Evolutionary conservation across 1,139 yeast species (phyloP), one percentile per base, ranked within the genome.

Genomic region (Saccharomyces hybrid): DNA sequence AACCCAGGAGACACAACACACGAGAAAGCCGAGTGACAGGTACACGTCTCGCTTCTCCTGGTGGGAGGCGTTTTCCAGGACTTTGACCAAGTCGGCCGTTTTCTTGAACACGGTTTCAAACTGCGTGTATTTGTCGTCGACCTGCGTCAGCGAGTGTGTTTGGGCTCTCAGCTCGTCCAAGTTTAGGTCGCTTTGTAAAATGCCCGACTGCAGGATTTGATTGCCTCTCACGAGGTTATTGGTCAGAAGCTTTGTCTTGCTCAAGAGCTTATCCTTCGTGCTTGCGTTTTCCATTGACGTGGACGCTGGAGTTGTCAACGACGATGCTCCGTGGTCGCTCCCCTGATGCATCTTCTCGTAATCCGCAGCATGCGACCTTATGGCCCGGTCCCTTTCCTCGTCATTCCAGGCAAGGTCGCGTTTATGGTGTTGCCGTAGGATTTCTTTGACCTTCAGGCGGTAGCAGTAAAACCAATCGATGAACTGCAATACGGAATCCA

Each of bases 131-230:
- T 75, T 75, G 47, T 79, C 81, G 53, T 79, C 76, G 59, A 80
- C 70, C 12, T 69, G 69, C 3, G 68, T 59, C 55, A 83, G 66
- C 42, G 81, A 81, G 50, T 75, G 75, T 1, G 81, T 75, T 59
- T 83, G 88, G 54, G 77, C 82, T 54, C 75, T 79, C 26, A 83
- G 65, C n/a, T 82, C 77, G 49, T 82, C 86, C 28, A 82, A 68
- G 59, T 82, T 82, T 51, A 83, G 69, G 58, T 81, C 84, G 8
- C 84, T 80, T 61, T 82, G 86, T 55, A 83, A 64, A 8, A 83
- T 75, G 2, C 84, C 74, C 11, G 82, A 73, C 47, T 81, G 77
- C 70, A 83, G 68, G 50, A 82, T 60, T 55, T 72, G 73, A 52
- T 71, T 71, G 3, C 75, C 69, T 54, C 71, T 70, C 12, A 67